Conservation (phyloP, 75 land plant genomes). For the Ceratopteris richardii region DNA sequence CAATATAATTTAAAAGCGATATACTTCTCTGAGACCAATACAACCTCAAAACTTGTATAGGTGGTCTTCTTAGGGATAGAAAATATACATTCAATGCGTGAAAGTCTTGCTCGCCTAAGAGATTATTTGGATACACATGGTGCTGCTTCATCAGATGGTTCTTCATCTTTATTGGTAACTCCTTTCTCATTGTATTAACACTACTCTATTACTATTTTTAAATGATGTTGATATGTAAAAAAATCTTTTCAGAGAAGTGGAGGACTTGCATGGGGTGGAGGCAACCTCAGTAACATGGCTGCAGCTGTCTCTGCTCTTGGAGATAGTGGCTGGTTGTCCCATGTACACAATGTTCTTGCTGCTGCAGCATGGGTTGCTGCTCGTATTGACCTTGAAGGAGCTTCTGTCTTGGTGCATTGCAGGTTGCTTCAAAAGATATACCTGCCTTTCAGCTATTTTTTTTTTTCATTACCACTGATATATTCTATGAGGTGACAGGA, state of each 20-base stretch:
- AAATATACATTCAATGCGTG: slow-evolving; percentile 97
- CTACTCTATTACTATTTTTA: background rate
- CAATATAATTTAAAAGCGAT: no score
- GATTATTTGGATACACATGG: slow-evolving; percentile 92
- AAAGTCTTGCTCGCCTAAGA: slow-evolving; percentile 74
- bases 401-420: slow-evolving; percentile 98
- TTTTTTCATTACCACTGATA: background rate
- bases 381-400: slow-evolving; percentile 67
- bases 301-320: slow-evolving; percentile 94
- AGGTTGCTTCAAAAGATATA: slow-evolving; percentile 46
- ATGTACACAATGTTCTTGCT: slow-evolving; percentile 80
- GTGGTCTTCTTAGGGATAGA: slow-evolving; percentile 96
- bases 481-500: no score
- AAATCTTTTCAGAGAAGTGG: slow-evolving; percentile 65
- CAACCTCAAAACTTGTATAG: slow-evolving; percentile 37
- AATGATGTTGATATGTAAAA: background rate
- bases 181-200: background rate
- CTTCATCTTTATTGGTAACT: slow-evolving; percentile 79
- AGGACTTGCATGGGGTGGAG: slow-evolving; percentile 90
- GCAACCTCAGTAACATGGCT: slow-evolving; percentile 79
- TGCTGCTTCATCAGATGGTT: slow-evolving; percentile 88
- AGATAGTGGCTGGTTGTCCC: slow-evolving; percentile 91
- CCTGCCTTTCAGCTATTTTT: background rate
- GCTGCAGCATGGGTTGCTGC: slow-evolving; percentile 99
- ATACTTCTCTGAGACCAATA: no score